Base-by-base conservation (phyloP, 106 monocot species). In the Cymbidium sinense region DNA sequence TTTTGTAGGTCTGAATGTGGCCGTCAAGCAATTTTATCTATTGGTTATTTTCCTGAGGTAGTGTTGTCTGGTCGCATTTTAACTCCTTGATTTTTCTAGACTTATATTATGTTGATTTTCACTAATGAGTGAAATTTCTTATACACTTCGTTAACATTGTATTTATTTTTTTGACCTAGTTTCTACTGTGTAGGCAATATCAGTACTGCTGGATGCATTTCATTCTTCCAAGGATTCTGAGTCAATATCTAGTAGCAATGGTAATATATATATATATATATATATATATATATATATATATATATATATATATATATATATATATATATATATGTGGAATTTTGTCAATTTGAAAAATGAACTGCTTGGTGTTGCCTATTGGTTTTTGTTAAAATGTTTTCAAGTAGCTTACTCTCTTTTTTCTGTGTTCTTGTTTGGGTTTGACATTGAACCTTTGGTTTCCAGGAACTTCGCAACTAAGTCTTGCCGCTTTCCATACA, bases 31-130 rank as follows among this genome's bases (percentile, higher is more conserved):
- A 82, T 99, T 69, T 79, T 99, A 65, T 81, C 85, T 75, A 44
- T 90, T 28, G 79, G 83, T 19, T 77, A 84, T 80, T 95, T 94
- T 74, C 95, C 90, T 18, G 95, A 99, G 99, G 95, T 99, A 86
- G 19, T 71, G 27, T 28, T 30, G 25, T 34, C 20, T 50, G 61
- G 20, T 77, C 4, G 43, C 43, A 29, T 78, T 28, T 41, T 76
- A 80, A 33, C 30, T 47, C n/a, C 21, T 0, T 74, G 41, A 43
- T 35, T 43, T 39, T 39, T 23, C 7, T 9, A 37, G 7, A 43
- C 74, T 13, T 13, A 21, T 71, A 33, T 74, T 12, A 34, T 34
- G 3, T 34, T 70, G 2, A 34, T 70, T 71, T 71, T 4, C 21
- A 21, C 37, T 7, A 37, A 39, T 19, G 27, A 71, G 23, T 37